phyloP scores from a whole-genome alignment of 768 basidiomycete genomes.

The Suillus paluster region DNA sequence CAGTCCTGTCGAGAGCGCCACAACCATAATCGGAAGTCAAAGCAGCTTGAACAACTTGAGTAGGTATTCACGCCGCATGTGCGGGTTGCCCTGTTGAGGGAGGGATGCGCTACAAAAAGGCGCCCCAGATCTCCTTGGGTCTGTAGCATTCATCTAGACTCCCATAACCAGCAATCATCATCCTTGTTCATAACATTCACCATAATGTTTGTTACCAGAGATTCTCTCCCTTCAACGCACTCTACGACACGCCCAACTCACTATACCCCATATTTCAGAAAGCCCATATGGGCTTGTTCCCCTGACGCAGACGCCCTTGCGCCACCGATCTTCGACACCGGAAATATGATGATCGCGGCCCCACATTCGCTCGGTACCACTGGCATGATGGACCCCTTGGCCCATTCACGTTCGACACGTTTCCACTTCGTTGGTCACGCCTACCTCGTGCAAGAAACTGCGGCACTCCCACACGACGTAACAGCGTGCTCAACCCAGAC shows the following conservation, averaged over 20 bases:
- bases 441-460: conserved; percentile 19
- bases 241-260: conserved; percentile 1
- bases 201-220: conserved; percentile 12
- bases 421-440: conserved; percentile 15
- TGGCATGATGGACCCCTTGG: conserved; percentile 8
- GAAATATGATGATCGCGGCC: conserved; percentile 11
- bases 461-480: conserved; percentile 28
- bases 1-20: conserved; percentile 16
- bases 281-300: conserved; percentile 14
- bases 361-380: neutral
- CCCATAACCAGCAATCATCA: neutral
- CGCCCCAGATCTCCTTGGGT: neutral
- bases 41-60: conserved; percentile 14
- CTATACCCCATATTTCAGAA: conserved; percentile 14
- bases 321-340: conserved; percentile 14
- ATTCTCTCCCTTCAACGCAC: neutral
- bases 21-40: conserved; percentile 21
- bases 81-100: conserved; percentile 11
- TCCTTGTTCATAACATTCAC: neutral
- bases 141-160: conserved; percentile 2
- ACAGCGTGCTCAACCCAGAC: conserved; percentile 22
- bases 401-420: conserved; percentile 12
- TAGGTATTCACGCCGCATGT: conserved; percentile 13
- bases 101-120: conserved; percentile 24
- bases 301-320: conserved; percentile 15